Evolutionary conservation across 2,329 filamentous ascomycete species (phyloP).

Genomic region (Colletotrichum sp.): DNA sequence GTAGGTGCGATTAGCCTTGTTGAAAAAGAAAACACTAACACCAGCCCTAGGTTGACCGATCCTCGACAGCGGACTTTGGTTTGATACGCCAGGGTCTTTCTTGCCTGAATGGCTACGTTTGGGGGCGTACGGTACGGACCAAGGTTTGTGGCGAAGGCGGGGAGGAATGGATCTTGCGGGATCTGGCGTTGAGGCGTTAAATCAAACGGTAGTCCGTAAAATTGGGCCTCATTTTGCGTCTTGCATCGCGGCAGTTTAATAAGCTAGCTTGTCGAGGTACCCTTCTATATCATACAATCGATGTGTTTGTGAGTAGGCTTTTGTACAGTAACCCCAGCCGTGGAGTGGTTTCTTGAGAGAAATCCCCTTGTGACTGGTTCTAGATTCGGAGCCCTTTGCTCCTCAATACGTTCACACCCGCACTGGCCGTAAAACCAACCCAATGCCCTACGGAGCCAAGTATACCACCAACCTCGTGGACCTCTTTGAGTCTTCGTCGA

Average conservation of each 20-base stretch:
- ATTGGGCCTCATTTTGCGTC: neutral
- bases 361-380: slow-evolving; percentile 23
- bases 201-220: neutral
- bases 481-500: slow-evolving; percentile 74
- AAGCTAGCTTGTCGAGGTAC: neutral
- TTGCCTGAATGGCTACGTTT: neutral
- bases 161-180: neutral
- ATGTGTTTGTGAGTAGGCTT: neutral
- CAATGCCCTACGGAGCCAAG: slow-evolving; percentile 74
- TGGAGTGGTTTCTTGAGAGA: neutral
- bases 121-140: neutral
- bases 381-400: slow-evolving; percentile 87
- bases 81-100: neutral
- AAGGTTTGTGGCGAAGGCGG: neutral
- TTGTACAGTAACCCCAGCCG: neutral
- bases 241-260: neutral
- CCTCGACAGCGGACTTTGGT: slow-evolving; percentile 60
- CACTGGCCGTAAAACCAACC: slow-evolving; percentile 80
- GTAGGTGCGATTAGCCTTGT: slow-evolving; percentile 41
- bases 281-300: neutral
- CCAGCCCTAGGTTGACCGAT: slow-evolving; percentile 55
- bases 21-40: slow-evolving; percentile 28
- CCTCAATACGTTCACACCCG: slow-evolving; percentile 80
- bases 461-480: slow-evolving; percentile 64
- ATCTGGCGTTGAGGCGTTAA: neutral